phyloP scores from a whole-genome alignment of 352 stramenopile species.

The Pythium phragmiticola region DNA sequence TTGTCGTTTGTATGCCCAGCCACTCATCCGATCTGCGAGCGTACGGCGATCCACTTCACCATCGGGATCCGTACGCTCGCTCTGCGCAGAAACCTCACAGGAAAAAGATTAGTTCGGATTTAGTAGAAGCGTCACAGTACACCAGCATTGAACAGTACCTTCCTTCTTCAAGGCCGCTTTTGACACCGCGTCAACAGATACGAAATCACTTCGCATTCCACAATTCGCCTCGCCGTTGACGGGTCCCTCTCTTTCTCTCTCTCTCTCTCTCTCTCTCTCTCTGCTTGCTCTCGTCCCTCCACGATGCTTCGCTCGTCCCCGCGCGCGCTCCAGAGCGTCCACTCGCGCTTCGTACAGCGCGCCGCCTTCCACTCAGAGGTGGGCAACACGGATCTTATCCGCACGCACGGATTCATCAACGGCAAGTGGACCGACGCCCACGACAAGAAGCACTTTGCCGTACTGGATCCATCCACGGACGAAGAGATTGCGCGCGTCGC shows the following conservation, averaged over 20 bases:
- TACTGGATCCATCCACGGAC: constrained; percentile 78
- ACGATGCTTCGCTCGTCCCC: constrained; percentile 35
- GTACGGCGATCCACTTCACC: constrained; percentile 25
- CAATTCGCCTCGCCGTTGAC: constrained; percentile 25
- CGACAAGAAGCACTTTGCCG: constrained; percentile 50
- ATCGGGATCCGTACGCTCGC: constrained; percentile 23
- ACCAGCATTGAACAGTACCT: neutral
- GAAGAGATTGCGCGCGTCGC: constrained; percentile 68
- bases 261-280: neutral
- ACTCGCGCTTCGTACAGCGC: constrained; percentile 2
- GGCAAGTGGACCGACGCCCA: constrained; percentile 74
- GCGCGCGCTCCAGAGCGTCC: neutral
- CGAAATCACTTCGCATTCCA: constrained; percentile 25
- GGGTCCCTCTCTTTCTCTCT: neutral
- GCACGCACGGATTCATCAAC: constrained; percentile 75
- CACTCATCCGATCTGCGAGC: constrained; percentile 27
- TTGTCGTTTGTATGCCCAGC: constrained; percentile 1
- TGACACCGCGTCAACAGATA: neutral
- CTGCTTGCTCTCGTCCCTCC: constrained; percentile 1
- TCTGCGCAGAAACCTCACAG: constrained; percentile 14
- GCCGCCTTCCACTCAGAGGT: constrained; percentile 54
- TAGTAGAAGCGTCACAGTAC: neutral
- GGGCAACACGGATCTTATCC: constrained; percentile 62
- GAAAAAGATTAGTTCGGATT: constrained; percentile 22
- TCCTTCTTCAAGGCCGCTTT: constrained; percentile 3